These are phyloP conservation scores for Podospora pseudopauciseta DNA, from an alignment of 495 filamentous ascomycete genomes.

Conservation along the genomic window DNA sequence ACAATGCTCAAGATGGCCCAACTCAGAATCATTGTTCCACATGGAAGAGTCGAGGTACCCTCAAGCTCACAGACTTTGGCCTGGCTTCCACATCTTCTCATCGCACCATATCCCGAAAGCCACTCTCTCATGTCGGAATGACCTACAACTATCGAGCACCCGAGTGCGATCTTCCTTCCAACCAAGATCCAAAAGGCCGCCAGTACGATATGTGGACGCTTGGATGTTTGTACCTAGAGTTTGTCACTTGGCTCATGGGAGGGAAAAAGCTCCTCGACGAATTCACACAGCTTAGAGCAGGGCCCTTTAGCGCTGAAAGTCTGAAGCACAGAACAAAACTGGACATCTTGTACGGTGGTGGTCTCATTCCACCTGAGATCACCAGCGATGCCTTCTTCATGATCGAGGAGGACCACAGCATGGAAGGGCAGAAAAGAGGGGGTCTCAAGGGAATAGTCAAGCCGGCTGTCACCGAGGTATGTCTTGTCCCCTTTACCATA, in stretches of 20 bases:
- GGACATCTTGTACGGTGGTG: neutral
- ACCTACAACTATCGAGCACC: constrained; percentile 24
- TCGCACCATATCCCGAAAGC: neutral
- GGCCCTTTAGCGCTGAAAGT: neutral
- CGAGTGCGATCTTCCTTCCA: constrained; percentile 22
- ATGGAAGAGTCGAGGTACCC: neutral
- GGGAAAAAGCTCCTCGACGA: neutral
- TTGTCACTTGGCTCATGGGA: constrained; percentile 24
- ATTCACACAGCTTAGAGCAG: neutral
- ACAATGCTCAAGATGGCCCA: neutral
- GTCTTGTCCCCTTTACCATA: neutral
- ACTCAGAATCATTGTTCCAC: no score
- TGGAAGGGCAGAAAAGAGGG: neutral
- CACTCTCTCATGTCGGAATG: neutral
- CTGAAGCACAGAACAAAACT: no score
- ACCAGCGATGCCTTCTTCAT: neutral
- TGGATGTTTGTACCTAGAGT: constrained; percentile 34
- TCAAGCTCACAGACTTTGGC: constrained; percentile 27
- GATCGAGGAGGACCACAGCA: neutral
- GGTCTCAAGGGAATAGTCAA: neutral
- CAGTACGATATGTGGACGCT: constrained; percentile 34
- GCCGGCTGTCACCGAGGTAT: neutral
- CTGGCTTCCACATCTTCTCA: constrained; percentile 13
- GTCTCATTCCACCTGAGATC: neutral
- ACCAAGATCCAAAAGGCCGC: constrained; percentile 1